These are phyloP conservation scores for Thozetella sp. DNA, from an alignment of 495 filamentous ascomycete genomes.

Conservation along the genomic window DNA sequence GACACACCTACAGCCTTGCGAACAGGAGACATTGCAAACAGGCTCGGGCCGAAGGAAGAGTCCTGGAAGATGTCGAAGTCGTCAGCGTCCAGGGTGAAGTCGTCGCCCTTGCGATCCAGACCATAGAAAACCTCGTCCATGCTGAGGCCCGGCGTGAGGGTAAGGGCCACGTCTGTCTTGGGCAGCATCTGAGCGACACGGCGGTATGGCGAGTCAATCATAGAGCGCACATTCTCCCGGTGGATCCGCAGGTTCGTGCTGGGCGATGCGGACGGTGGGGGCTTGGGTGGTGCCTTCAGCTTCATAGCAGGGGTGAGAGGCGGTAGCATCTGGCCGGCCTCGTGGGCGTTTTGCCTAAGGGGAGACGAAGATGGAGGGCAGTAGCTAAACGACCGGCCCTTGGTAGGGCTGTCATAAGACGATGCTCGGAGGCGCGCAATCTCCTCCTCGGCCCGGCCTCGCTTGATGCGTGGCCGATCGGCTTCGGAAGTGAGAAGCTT, in stretches of 20 bases:
- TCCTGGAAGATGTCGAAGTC: slow-evolving; percentile 79
- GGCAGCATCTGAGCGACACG: slow-evolving; percentile 61
- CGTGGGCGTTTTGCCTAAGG: slow-evolving; percentile 55
- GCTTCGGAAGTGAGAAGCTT: slow-evolving; percentile 73
- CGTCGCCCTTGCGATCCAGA: slow-evolving; percentile 46
- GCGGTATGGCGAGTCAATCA: slow-evolving; percentile 87
- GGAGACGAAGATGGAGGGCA: slow-evolving; percentile 54
- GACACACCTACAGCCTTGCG: slow-evolving; percentile 32
- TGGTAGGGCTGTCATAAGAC: slow-evolving; percentile 89
- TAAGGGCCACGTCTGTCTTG: slow-evolving; percentile 55
- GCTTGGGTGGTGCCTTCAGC: slow-evolving; percentile 78
- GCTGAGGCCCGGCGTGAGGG: slow-evolving; percentile 81
- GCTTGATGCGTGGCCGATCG: slow-evolving; percentile 77
- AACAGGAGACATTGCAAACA: slow-evolving; percentile 38
- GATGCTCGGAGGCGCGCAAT: slow-evolving; percentile 92
- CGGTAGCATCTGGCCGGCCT: slow-evolving; percentile 66
- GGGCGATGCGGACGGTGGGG: slow-evolving; percentile 86
- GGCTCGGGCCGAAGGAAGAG: slow-evolving; percentile 39
- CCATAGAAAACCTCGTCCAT: slow-evolving; percentile 44
- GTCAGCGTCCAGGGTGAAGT: slow-evolving; percentile 49
- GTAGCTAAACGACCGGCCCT: slow-evolving; percentile 52
- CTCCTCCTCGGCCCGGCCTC: slow-evolving; percentile 90
- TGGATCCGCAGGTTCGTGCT: slow-evolving; percentile 95
- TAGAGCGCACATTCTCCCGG: slow-evolving; percentile 79
- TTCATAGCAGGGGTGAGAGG: slow-evolving; percentile 87